Evolutionary conservation across 805 yeast species (phyloP), one percentile per base, ranked within the genome.

Genomic region (Isabelozyma pseudorhagii): DNA sequence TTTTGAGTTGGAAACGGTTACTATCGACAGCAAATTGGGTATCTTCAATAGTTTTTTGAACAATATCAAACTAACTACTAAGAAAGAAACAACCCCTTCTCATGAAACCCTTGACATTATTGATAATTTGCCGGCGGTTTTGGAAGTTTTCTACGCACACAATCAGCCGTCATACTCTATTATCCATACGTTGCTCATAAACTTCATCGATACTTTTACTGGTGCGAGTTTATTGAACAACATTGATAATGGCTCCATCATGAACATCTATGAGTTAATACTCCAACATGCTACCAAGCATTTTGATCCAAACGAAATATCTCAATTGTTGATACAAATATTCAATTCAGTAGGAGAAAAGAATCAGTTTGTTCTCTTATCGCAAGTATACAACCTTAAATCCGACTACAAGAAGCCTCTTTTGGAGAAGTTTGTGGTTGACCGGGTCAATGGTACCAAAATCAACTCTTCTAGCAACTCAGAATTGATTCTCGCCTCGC

Each of bases 181-280:
- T n/a, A 49, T 64, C 1, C 56, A 60, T 46, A 62, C 60, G 40
- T 48, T 69, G 6, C 42, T 69, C 3, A 53, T 62, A n/a, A 59
- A 54, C 34, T 57, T 71, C 41, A 64, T 61, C 31, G 74, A 69
- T 34, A 62, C 73, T 0, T 71, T 71, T 54, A 68, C 64, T 18
- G 63, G 71, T 2, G 42, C 58, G 3, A 47, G 52, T 29, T 56
- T 66, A 43, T 52, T 66, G 2, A 46, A 48, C 44, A 13, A 18
- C 25, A 38, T 38, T 14, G 17, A 38, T n/a, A 8, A 6, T 10
- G 15, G 10, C 18, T 38, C 40, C 4, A 11, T 14, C 2, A 14
- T 15, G 15, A 42, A 42, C 21, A 29, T 17, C 8, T 42, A 42
- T 25, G 27, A 8, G 9, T n/a, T 14, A n/a, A 27, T 42, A 7